Evolutionary conservation across 768 basidiomycete species (phyloP).

Genomic region (Suillus fuscotomentosus): DNA sequence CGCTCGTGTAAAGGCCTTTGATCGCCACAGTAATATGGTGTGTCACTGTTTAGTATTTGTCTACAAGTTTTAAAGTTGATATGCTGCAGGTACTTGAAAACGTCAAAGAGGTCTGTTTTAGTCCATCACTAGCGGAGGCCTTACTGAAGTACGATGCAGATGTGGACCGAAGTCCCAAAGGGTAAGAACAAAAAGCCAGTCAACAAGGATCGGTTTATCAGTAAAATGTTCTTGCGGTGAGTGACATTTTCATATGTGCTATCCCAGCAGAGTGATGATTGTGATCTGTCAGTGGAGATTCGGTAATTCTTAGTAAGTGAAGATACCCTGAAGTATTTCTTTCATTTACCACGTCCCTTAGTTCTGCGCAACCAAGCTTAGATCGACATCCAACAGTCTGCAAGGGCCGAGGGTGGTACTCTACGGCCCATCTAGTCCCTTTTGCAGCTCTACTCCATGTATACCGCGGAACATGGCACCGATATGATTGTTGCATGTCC

Average conservation of each 20-base stretch:
- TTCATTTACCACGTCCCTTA: conserved; percentile 40
- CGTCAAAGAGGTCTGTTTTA: conserved; percentile 83
- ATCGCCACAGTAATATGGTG: conserved; percentile 98
- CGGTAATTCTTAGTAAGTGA: conserved; percentile 90
- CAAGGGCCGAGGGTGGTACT: not conserved
- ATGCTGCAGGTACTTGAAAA: conserved; percentile 86
- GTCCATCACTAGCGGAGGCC: conserved; percentile 3
- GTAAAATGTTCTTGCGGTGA: conserved; percentile 96
- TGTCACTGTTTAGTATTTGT: conserved; percentile 22
- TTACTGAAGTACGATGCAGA: conserved; percentile 46
- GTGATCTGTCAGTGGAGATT: conserved; percentile 71
- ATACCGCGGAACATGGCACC: not conserved
- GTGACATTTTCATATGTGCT: conserved; percentile 21
- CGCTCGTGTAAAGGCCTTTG: conserved; percentile 96
- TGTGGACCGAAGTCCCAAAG: conserved; percentile 99
- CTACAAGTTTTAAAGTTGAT: conserved; percentile 9
- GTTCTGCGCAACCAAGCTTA: conserved; percentile 77
- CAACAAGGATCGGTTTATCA: conserved; percentile 99
- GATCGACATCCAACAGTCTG: conserved; percentile 12
- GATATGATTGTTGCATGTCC: not conserved
- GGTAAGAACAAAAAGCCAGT: conserved; percentile 98
- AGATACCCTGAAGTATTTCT: conserved; percentile 5
- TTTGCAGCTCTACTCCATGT: not conserved
- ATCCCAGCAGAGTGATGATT: conserved; percentile 12
- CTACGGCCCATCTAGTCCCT: not conserved